Base-by-base conservation (phyloP, 140 eudicot genomes). In the Erigeron philadelphicus region DNA sequence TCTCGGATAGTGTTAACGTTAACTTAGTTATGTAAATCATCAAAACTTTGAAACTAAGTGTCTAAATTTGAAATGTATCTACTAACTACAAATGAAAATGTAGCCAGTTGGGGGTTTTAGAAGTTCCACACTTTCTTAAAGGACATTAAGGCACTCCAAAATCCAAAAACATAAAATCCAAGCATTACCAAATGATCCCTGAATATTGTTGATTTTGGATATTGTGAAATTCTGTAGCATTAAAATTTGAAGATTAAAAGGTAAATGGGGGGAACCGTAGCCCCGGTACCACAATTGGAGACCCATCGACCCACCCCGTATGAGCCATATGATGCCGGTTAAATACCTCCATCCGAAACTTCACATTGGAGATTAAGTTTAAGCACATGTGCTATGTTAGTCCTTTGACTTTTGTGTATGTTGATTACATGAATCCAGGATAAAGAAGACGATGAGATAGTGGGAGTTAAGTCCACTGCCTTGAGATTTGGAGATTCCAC, bases 391-490 rank as follows among this genome's bases (percentile, higher is more conserved):
- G 68, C 62, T 42, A 47, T 38, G 15, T 13, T 47, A 41, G 44
- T 62, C 42, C 9, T 25, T 19, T 42, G 68, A 66, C 59, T 0
- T 25, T 67, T 19, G 18, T 8, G 8, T 52, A 11, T 69, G 42
- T 62, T 63, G 65, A 19, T 52, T 53, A 44, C 18, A 16, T 53
- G 57, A 23, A 55, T 80, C 64, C 79, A 91, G 97, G 97, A 91
- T 73, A 91, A 88, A 75, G 96, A 88, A 81, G 97, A 91, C 11
- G 96, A 91, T 78, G 52, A 86, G 76, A 70, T 73, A 75, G 96
- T 88, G 59, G 97, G 97, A 64, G 92, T 91, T 45, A 91, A 88
- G 80, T 91, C 97, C 74, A 91, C 92, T 17, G 96, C 96, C 64
- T 80, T 91, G 80, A 80, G 86, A 72, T 86, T 88, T 64, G 97